Evolutionary conservation across 2,329 filamentous ascomycete genomes (phyloP), one percentile per base, ranked within the genome.

Genomic region (Polychaeton citri): DNA sequence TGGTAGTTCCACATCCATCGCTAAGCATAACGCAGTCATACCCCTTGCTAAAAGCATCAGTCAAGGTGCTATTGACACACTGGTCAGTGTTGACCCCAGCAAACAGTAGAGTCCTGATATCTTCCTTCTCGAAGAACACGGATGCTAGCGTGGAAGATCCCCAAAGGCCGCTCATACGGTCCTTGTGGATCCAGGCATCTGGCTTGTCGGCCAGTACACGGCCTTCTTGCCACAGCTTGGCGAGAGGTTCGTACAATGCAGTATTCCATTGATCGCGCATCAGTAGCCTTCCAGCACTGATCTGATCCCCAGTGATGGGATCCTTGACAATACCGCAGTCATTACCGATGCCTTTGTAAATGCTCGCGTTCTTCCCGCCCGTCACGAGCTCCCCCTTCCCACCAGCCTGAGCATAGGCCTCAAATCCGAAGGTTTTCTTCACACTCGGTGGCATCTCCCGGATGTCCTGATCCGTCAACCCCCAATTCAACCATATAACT

Each of bases 71-170:
- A 16, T 67, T 59, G 6, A 77, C 72, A 47, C 72, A 76, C 48
- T 75, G 71, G 52, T 77, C 72, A 2, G 72, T 74, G 46, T 77
- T 76, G 9, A 75, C 72, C 0, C 73, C 72, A 1, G 68, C 56
- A 42, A 76, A 74, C 15, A 77, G 46, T 31, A 76, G 48, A 4
- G 70, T 75, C 31, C 43, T 62, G 38, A 62, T 63, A 0, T 58
- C 57, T 33, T 59, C 43, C 28, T 52, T 39, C 33, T 59, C 47
- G 34, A 74, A 49, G 26, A 59, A 63, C 26, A 54, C 51, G 36
- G 61, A 62, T 32, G 70, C 55, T 6, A 59, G 55, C 31, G 65
- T 66, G 8, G 49, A 49, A 6, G 53, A 46, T 17, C 58, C 60
- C 68, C 71, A 76, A 33, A 77, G 55, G 2, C 71, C 74, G 15